These are phyloP conservation scores for cucumber (Cucumis sativus) DNA, from an alignment of 306 rosid species.

Conservation along the genomic window Cucumber_9930_V3 NC_026655.2:3657501-3658000, in stretches of 20 bases:
- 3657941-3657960: neutral
- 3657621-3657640: neutral
- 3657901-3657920: neutral
- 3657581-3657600: neutral
- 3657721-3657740: too few relatives aligned
- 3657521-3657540: neutral
- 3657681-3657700: too few relatives aligned
- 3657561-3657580: neutral
- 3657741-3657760: too few relatives aligned
- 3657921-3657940: neutral
- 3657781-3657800: too few relatives aligned
- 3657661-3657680: neutral
- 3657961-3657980: slow-evolving; percentile 1
- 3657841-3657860: neutral
- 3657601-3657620: neutral
- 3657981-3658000: neutral
- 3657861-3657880: neutral
- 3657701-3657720: too few relatives aligned
- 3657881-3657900: neutral
- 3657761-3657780: too few relatives aligned
- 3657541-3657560: neutral
- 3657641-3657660: neutral
- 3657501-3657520: neutral
- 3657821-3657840: too few relatives aligned
- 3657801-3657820: too few relatives aligned